phyloP scores from a whole-genome alignment of 306 rosid species.

The Vachellia pachyceras region DNA sequence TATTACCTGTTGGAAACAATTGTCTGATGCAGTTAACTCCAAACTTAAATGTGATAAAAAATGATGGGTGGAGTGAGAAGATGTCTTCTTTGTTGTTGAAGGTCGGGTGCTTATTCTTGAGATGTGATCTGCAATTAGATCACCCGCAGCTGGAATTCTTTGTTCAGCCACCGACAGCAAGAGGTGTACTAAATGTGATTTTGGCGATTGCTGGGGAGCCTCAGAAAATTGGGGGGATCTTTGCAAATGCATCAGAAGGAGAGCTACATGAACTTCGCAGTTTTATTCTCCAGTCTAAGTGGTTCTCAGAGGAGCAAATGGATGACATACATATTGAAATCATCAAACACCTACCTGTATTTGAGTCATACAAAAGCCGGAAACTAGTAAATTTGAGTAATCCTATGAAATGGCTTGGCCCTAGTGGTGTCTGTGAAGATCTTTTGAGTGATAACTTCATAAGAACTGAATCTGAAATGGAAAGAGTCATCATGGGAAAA shows the following conservation, averaged over 20 bases:
- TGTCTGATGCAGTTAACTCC: slow-evolving; percentile 74
- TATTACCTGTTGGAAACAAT: slow-evolving; percentile 77
- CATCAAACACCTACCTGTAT: slow-evolving; percentile 79
- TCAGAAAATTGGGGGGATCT: slow-evolving; percentile 73
- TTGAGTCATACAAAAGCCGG: slow-evolving; percentile 84
- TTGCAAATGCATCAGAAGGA: slow-evolving; percentile 75
- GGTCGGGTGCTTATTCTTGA: slow-evolving; percentile 85
- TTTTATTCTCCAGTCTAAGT: slow-evolving; percentile 93
- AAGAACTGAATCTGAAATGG: slow-evolving; percentile 82
- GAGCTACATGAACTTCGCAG: slow-evolving; percentile 95
- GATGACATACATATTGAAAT: slow-evolving; percentile 68
- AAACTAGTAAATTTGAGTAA: slow-evolving; percentile 74
- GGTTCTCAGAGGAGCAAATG: slow-evolving; percentile 82
- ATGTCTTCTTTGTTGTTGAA: slow-evolving; percentile 83
- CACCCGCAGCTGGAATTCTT: slow-evolving; percentile 80
- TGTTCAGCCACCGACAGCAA: slow-evolving; percentile 83
- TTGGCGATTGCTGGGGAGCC: slow-evolving; percentile 75
- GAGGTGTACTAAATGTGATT: slow-evolving; percentile 77
- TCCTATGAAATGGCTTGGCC: slow-evolving; percentile 89
- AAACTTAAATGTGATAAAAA: slow-evolving; percentile 78
- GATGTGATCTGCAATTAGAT: slow-evolving; percentile 72
- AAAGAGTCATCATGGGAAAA: slow-evolving; percentile 70
- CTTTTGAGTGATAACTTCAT: slow-evolving; percentile 83
- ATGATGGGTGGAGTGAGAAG: slow-evolving; percentile 98
- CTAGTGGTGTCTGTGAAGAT: slow-evolving; percentile 72